Base-by-base conservation (phyloP, 2,329 filamentous ascomycete genomes). In the Fusarium brachygibbosum region DNA sequence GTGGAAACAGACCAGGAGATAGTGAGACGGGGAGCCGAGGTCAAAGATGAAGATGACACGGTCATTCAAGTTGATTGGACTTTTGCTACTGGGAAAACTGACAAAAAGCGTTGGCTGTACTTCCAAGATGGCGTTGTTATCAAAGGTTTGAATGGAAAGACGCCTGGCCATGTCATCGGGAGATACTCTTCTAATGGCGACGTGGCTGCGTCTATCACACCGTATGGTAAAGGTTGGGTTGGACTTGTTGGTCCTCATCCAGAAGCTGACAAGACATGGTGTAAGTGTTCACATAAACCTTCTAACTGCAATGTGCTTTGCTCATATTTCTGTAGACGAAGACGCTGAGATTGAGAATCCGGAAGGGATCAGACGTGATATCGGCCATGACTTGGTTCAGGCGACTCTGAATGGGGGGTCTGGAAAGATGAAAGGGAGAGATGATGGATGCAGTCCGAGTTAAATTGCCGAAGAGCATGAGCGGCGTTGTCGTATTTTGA, bases 121-220 rank as follows among this genome's bases (percentile, higher is more conserved):
- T 63, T 63, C 3, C 60, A 63, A 5, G 60, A 63, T 3, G 60
- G 60, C 1, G 58, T 63, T 28, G 49, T 63, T 1, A 57, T 63
- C 4, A 31, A 62, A 13, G 60, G 60, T 0, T 23, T 63, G 2
- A 4, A 23, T 12, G 41, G 8, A 0, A 48, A 19, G 2, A 63
- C 28, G 0, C 60, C 58, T 0, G 60, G 60, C 0, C 52, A 42
- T 1, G 2, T 63, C 0, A 23, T 63, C 1, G 60, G 58, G 1
- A 23, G 31, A 1, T 63, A 63, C 17, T 63, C 58, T 1, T 14
- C 31, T 1, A 63, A 63, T 3, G 50, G 49, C 0, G 58, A 63
- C 2, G 60, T 63, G 6, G 60, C 60, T 21, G n/a, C 60, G 10
- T 63, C 58, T 0, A 35, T 63, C 1, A 63, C 58, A 0, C 60